Percentiles rank a stretch among this genome's conserved stretches.
Evolutionary conservation across 345 rosid species (phyloP).

Genomic region (Populus deltoides): DNA sequence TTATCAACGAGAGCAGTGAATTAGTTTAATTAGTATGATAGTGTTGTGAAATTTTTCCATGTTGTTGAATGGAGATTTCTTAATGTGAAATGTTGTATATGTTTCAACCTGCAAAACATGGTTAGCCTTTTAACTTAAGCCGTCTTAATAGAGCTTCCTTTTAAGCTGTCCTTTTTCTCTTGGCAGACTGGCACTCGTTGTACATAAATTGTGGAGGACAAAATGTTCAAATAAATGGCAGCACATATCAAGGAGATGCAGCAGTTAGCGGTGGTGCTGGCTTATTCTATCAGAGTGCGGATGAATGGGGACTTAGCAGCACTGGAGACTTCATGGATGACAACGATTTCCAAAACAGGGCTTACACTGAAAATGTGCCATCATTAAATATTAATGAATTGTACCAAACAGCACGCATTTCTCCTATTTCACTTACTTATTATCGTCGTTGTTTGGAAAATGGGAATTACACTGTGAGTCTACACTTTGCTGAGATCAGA

Average conservation of each 20-base stretch:
- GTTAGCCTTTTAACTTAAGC: not conserved
- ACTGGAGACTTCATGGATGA: conserved; percentile 27
- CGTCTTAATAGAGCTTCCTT: not conserved
- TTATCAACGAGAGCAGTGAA: too few species aligned
- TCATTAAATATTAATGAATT: conserved; percentile 10
- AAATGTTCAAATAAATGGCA: conserved; percentile 1
- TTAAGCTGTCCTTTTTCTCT: not conserved
- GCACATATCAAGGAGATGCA: conserved; percentile 19
- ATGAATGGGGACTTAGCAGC: conserved; percentile 24
- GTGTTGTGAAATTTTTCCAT: too few species aligned
- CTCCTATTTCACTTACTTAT: conserved; percentile 18
- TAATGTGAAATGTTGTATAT: too few species aligned
- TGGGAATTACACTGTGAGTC: conserved; percentile 21
- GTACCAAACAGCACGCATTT: conserved; percentile 13
- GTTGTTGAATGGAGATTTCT: too few species aligned
- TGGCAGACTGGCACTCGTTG: conserved; percentile 13
- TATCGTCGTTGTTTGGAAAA: conserved; percentile 25
- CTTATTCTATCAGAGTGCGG: not conserved
- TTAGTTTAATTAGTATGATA: too few species aligned
- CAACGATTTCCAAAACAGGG: not conserved
- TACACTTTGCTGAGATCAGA: conserved; percentile 33
- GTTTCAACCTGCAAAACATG: not conserved
- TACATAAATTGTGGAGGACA: conserved; percentile 21
- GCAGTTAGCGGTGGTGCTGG: conserved; percentile 14
- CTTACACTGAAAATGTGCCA: not conserved